Base-by-base conservation (phyloP, 2,329 filamentous ascomycete species). In the Colletotrichum eremochloae region DNA sequence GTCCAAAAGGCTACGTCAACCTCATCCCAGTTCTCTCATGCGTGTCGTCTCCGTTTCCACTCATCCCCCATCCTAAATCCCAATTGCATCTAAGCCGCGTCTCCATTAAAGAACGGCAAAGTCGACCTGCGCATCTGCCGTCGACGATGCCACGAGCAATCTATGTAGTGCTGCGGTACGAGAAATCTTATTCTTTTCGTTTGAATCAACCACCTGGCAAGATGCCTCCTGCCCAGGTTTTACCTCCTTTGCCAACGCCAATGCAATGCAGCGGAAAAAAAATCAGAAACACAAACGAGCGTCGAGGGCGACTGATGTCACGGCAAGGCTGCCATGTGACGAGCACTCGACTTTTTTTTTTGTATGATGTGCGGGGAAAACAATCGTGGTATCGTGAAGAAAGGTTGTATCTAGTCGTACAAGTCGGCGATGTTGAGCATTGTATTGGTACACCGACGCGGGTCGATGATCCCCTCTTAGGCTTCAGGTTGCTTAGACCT, bases 231-330 rank as follows among this genome's bases (percentile, higher is more conserved):
- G 53, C 57, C 46, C 38, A 64, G 57, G 50, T 15, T 55, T 68
- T 69, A 71, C 71, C 68, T 75, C 78, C 71, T 78, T 79, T 82
- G 75, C 81, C 79, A 89, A 90, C 88, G 88, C 88, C 88, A 81
- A 77, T 89, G 88, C 87, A 87, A 89, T 89, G 87, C 87, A 85
- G 68, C 74, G 78, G 75, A 77, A 78, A 36, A 46, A 46, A 77
- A 80, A 77, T 75, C 76, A 81, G 81, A 79, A 78, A 76, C 57
- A 67, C 3, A 68, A 62, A 64, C 53, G 63, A 57, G 58, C 57
- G 71, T 61, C 73, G 36, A 57, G 56, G 12, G 36, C 42, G 11
- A 12, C 66, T 46, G 24, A 14, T 7, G 29, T 8, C 40, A 40
- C 53, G 63, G 61, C 62, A 60, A 69, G 65, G n/a, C 11, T 60